A percentile compares a stretch with the other conserved stretches of the same genome.
Evolutionary conservation across 1,284 basidiomycete species (phyloP).

Genomic region (Takashimella tepidaria): DNA sequence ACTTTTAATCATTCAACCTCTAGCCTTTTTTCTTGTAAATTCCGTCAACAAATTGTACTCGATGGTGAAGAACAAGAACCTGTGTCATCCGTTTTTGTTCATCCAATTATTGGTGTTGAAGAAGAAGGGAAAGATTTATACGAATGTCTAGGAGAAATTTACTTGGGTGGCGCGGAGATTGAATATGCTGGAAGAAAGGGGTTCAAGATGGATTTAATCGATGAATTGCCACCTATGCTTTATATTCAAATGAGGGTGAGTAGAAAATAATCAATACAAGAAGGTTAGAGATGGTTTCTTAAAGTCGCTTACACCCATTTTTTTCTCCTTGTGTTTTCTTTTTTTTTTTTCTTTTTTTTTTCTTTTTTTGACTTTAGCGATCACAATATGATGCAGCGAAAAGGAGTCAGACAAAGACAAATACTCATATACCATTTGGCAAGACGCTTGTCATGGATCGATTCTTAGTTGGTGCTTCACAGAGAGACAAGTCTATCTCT

Average conservation of each 20-base stretch:
- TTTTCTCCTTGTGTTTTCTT: too few species aligned
- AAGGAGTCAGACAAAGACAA: constrained; percentile 82
- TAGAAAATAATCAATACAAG: too few species aligned
- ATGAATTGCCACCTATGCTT: constrained; percentile 80
- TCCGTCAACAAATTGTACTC: constrained; percentile 66
- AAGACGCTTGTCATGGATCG: constrained; percentile 87
- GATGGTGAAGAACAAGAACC: constrained; percentile 53
- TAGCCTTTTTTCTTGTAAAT: constrained; percentile 83
- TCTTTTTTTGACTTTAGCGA: constrained; percentile 65
- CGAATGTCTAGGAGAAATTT: constrained; percentile 78
- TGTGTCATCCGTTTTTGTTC: constrained; percentile 83
- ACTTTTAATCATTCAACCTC: too few species aligned
- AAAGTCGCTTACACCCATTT: too few species aligned
- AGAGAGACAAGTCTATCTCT: constrained; percentile 63
- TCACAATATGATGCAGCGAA: constrained; percentile 80
- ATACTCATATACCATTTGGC: constrained; percentile 86
- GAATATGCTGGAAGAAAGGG: constrained; percentile 83
- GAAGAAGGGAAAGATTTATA: constrained; percentile 79
- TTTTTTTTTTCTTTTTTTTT: too few species aligned
- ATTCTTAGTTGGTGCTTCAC: constrained; percentile 70
- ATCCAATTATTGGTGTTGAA: constrained; percentile 87
- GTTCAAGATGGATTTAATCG: constrained; percentile 78
- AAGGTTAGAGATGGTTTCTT: too few species aligned
- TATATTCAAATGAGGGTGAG: constrained; percentile 90
- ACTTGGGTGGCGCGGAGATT: constrained; percentile 79